Conservation (phyloP, 805 yeast species). For the Brettanomyces custersianus region DNA sequence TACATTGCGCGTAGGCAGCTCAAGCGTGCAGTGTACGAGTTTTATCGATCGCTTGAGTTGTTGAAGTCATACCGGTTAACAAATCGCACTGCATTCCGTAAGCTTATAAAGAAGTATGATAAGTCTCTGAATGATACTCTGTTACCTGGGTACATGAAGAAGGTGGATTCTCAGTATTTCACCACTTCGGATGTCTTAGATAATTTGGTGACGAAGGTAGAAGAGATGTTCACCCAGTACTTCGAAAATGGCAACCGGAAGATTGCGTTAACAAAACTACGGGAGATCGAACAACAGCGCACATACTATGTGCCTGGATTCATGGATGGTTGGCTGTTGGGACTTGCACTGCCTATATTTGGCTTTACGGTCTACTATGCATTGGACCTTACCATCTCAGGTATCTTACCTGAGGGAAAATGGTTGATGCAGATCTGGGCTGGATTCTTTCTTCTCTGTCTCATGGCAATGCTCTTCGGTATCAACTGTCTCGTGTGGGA, state of each 20-base stretch:
- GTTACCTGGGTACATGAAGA: conserved; percentile 43
- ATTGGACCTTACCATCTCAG: conserved; percentile 26
- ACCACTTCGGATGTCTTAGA: conserved; percentile 61
- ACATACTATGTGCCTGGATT: conserved; percentile 43
- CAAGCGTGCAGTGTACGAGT: conserved; percentile 61
- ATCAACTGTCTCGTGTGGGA: conserved; percentile 69
- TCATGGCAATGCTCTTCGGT: conserved; percentile 59
- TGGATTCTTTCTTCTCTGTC: conserved; percentile 62
- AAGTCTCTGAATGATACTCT: conserved; percentile 46
- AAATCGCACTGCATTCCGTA: conserved; percentile 83
- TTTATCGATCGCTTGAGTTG: conserved; percentile 63
- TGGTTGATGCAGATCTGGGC: conserved; percentile 84
- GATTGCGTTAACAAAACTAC: conserved; percentile 60
- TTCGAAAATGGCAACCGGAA: conserved; percentile 70
- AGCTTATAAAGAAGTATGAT: conserved; percentile 85
- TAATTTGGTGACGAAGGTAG: conserved; percentile 50
- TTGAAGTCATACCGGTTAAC: conserved; percentile 62
- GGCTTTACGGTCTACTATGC: conserved; percentile 43
- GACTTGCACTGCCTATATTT: conserved; percentile 64
- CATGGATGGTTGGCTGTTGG: conserved; percentile 57
- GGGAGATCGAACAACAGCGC: conserved; percentile 32
- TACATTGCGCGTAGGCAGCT: conserved; percentile 57
- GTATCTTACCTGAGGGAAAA: conserved; percentile 43
- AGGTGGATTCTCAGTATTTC: conserved; percentile 50
- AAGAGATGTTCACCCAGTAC: conserved; percentile 53